phyloP scores from a whole-genome alignment of 345 rosid species.

The Syzygium oleosum region DNA sequence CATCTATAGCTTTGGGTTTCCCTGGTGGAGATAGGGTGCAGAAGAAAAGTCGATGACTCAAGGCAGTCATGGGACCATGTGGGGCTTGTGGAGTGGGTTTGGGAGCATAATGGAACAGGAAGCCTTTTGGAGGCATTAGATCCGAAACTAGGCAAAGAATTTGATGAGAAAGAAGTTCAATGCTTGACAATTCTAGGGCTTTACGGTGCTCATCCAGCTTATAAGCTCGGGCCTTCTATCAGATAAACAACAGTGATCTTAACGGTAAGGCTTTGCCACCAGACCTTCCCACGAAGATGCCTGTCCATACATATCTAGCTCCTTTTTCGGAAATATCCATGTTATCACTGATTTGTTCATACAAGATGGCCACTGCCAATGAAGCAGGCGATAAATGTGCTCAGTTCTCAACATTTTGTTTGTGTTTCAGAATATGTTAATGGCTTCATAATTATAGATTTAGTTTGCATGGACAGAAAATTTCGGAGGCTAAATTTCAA shows the following conservation, averaged over 20 bases:
- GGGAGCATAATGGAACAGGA: neutral
- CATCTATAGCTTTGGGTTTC: slow-evolving; percentile 12
- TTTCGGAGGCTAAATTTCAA: neutral
- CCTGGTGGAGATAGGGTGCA: slow-evolving; percentile 8
- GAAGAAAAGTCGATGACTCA: neutral
- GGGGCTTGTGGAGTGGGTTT: neutral
- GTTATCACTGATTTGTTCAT: neutral
- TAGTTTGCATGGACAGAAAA: neutral
- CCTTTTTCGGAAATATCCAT: neutral
- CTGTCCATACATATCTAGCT: neutral
- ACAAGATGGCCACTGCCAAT: neutral
- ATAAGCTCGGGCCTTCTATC: slow-evolving; percentile 7
- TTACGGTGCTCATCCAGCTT: slow-evolving; percentile 7
- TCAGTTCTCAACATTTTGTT: neutral
- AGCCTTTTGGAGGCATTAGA: neutral
- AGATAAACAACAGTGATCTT: slow-evolving; percentile 5
- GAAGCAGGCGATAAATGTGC: neutral
- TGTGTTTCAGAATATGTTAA: neutral
- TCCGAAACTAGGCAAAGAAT: neutral
- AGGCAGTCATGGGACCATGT: neutral
- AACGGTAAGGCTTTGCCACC: neutral
- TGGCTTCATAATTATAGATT: neutral
- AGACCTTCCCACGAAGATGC: neutral
- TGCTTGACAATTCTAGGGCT: slow-evolving; percentile 11
- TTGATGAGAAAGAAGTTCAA: slow-evolving; percentile 4